Percentiles rank a stretch among this genome's conserved stretches.
phyloP scores from a whole-genome alignment of 495 filamentous ascomycete genomes.

The Lineolata rhizophorae region DNA sequence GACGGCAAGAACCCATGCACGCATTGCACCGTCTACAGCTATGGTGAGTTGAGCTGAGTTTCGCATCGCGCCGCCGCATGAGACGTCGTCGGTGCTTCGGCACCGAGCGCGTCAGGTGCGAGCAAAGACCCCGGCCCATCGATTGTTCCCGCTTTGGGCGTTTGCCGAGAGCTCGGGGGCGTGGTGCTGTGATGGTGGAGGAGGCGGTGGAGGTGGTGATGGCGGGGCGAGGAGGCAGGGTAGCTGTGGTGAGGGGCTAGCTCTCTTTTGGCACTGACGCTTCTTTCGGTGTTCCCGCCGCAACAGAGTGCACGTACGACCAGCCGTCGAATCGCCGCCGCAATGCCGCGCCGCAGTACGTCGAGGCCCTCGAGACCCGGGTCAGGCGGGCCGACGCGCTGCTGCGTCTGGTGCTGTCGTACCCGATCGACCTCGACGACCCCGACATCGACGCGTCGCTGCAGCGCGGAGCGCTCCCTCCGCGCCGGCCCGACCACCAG shows the following conservation, averaged over 20 bases:
- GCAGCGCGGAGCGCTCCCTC: constrained; percentile 15
- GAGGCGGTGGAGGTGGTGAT: too few relatives aligned
- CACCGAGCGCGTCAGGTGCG: too few relatives aligned
- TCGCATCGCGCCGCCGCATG: not conserved
- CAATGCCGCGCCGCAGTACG: constrained; percentile 86
- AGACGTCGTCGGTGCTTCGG: not conserved
- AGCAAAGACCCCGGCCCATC: too few relatives aligned
- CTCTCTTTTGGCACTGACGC: too few relatives aligned
- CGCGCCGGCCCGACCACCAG: constrained; percentile 4
- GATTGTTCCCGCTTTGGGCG: too few relatives aligned
- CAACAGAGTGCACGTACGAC: constrained; percentile 96
- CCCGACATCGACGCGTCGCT: constrained; percentile 53
- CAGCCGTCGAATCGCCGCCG: constrained; percentile 89
- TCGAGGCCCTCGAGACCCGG: constrained; percentile 72
- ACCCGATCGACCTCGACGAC: constrained; percentile 60
- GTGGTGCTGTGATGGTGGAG: too few relatives aligned
- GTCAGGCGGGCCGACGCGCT: constrained; percentile 69
- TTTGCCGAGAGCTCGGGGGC: too few relatives aligned
- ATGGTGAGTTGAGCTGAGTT: constrained; percentile 48
- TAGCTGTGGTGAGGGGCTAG: too few relatives aligned
- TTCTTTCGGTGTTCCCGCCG: too few relatives aligned
- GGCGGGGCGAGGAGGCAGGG: too few relatives aligned
- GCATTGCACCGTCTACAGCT: constrained; percentile 94
- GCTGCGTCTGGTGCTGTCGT: constrained; percentile 56
- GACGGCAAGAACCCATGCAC: constrained; percentile 96